phyloP scores from a whole-genome alignment of 139 green algal genomes.

The Asterochloris erici region DNA sequence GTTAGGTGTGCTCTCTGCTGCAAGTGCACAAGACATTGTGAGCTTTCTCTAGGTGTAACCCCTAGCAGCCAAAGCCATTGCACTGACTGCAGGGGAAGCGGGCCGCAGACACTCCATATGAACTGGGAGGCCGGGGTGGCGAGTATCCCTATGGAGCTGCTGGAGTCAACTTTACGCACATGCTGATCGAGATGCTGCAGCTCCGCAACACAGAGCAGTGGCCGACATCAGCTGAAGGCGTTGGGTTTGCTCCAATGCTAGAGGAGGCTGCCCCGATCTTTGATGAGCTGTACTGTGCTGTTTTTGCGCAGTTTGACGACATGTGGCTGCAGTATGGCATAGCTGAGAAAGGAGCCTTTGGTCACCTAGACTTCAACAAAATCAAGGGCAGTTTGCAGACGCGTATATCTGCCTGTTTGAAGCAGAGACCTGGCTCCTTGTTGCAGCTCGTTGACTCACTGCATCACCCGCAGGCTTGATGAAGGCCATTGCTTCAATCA shows the following conservation, averaged over 20 bases:
- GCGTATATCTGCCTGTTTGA: no score
- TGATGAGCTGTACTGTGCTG: constrained; percentile 56
- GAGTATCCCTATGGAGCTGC: constrained; percentile 92
- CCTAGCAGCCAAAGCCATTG: no score
- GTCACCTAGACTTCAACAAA: constrained; percentile 14
- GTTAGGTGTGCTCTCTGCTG: no score
- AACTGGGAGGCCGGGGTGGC: constrained; percentile 36
- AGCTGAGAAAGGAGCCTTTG: neutral
- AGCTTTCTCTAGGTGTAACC: no score
- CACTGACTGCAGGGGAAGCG: constrained; percentile 20
- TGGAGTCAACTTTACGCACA: constrained; percentile 83
- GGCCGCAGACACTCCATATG: constrained; percentile 2
- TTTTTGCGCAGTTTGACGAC: constrained; percentile 58
- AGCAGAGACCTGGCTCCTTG: no score
- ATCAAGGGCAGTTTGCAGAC: constrained; percentile 6
- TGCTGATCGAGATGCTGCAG: constrained; percentile 43
- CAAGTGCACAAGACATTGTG: no score
- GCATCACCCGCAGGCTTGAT: no score
- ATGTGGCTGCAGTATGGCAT: constrained; percentile 41
- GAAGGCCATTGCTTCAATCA: no score
- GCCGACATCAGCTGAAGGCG: neutral
- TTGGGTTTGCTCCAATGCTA: neutral
- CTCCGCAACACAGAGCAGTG: neutral
- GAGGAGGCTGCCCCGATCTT: constrained; percentile 32
- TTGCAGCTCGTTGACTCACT: no score